Evolutionary conservation across 441 rosid species (phyloP).

Genomic region (Arabidopsis lyrata): DNA sequence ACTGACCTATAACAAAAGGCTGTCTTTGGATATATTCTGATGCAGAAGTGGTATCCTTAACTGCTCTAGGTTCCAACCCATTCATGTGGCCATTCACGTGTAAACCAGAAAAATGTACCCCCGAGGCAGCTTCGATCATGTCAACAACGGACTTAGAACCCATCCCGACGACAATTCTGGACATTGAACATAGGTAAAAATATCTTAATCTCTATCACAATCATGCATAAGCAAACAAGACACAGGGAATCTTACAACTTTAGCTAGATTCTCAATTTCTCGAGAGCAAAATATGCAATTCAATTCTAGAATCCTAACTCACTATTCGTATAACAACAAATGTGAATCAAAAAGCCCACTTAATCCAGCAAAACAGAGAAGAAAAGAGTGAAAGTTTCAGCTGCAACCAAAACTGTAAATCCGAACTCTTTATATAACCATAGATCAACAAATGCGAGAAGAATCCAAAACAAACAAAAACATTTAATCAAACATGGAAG

Average conservation of each 20-base stretch:
- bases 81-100: conserved; percentile 56
- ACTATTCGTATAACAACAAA: neutral
- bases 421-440: conserved; percentile 1
- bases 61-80: conserved; percentile 50
- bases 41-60: conserved; percentile 58
- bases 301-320: neutral
- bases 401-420: conserved; percentile 16
- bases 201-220: conserved; percentile 24
- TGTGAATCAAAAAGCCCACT: conserved; percentile 13
- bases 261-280: conserved; percentile 10
- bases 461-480: neutral
- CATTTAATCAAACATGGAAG: neutral
- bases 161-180: conserved; percentile 30
- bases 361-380: conserved; percentile 24
- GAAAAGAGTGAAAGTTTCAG: conserved; percentile 7
- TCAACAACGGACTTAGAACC: conserved; percentile 43
- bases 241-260: conserved; percentile 7
- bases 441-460: conserved; percentile 18
- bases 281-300: neutral
- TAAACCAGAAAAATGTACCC: conserved; percentile 91
- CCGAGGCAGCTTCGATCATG: conserved; percentile 49
- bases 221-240: conserved; percentile 33
- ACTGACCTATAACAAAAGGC: conserved; percentile 90
- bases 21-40: conserved; percentile 66
- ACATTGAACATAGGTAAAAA: neutral